Percentiles rank a stretch among this genome's conserved stretches.
These are phyloP conservation scores for Naganishia liquefaciens DNA, from an alignment of 1,284 basidiomycete species.

Conservation along the genomic window DNA sequence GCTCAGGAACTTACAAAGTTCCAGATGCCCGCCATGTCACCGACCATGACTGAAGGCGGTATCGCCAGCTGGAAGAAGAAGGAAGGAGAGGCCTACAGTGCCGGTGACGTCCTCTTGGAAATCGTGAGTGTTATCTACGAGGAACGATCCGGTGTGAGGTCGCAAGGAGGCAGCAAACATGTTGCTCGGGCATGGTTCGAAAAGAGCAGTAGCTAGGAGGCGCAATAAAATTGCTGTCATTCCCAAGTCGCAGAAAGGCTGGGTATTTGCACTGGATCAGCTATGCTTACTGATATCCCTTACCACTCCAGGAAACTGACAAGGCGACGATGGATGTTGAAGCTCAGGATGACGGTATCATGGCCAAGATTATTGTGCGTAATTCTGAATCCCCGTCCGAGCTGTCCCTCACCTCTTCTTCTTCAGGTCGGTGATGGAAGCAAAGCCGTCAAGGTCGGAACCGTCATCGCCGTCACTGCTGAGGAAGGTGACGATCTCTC, in stretches of 20 bases:
- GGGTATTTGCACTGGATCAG: no score
- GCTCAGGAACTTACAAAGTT: conserved; percentile 82
- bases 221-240: no score
- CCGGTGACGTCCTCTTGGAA: conserved; percentile 78
- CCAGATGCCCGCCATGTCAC: conserved; percentile 98
- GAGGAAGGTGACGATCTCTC: conserved; percentile 94
- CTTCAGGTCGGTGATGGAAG: conserved; percentile 73
- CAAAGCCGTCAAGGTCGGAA: conserved; percentile 83
- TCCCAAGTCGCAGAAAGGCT: no score
- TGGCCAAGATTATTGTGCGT: conserved; percentile 77
- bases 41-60: conserved; percentile 99
- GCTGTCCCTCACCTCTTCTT: neutral
- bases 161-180: no score
- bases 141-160: conserved; percentile 3
- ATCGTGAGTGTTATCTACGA: conserved; percentile 68
- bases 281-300: neutral
- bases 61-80: conserved; percentile 97
- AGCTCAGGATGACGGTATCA: conserved; percentile 91
- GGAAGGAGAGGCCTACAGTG: conserved; percentile 84
- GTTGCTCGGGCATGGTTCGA: no score
- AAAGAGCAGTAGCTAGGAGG: no score
- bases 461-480: conserved; percentile 82
- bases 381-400: no score
- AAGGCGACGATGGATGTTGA: conserved; percentile 99
- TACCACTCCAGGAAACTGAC: conserved; percentile 84